Evolutionary conservation across 1,284 basidiomycete species (phyloP).

Genomic region (Boletus mariae): DNA sequence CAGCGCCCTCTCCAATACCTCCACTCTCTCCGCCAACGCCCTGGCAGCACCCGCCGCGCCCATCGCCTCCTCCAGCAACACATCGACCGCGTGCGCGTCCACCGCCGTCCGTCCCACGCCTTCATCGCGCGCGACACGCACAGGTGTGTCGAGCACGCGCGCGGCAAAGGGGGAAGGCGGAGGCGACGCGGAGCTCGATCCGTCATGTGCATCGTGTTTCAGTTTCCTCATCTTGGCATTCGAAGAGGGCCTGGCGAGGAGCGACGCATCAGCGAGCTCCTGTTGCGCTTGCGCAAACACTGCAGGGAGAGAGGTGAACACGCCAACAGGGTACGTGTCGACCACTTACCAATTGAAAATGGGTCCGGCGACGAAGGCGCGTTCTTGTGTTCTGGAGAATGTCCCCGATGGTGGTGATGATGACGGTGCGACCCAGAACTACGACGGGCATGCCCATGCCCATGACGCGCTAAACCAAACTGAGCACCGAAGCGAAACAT

Average conservation of each 20-base stretch:
- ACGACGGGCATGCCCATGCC: slow-evolving; percentile 7
- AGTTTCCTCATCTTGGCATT: too few relatives aligned
- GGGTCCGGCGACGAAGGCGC: slow-evolving; percentile 13
- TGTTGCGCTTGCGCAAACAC: slow-evolving; percentile 19
- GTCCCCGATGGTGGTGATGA: not conserved
- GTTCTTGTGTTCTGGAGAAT: slow-evolving; percentile 4
- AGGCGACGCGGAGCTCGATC: not conserved
- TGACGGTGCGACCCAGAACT: slow-evolving; percentile 15
- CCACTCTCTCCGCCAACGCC: slow-evolving; percentile 25
- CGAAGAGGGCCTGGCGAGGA: slow-evolving; percentile 5
- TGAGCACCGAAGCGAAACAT: not conserved
- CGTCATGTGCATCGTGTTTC: not conserved
- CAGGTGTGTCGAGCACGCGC: not conserved
- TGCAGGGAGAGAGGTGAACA: not conserved
- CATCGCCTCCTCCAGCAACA: slow-evolving; percentile 15
- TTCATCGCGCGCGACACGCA: slow-evolving; percentile 6
- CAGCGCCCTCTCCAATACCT: slow-evolving; percentile 20
- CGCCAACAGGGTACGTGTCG: not conserved
- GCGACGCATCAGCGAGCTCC: slow-evolving; percentile 6
- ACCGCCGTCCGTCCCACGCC: slow-evolving; percentile 3
- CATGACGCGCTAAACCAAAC: slow-evolving; percentile 7
- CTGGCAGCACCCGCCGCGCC: slow-evolving; percentile 13
- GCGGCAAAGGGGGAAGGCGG: not conserved
- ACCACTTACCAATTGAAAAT: slow-evolving; percentile 21
- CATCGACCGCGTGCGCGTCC: slow-evolving; percentile 11